Evolutionary conservation across 179 eudicot genomes (phyloP).

Genomic region (Spergularia azorica): DNA sequence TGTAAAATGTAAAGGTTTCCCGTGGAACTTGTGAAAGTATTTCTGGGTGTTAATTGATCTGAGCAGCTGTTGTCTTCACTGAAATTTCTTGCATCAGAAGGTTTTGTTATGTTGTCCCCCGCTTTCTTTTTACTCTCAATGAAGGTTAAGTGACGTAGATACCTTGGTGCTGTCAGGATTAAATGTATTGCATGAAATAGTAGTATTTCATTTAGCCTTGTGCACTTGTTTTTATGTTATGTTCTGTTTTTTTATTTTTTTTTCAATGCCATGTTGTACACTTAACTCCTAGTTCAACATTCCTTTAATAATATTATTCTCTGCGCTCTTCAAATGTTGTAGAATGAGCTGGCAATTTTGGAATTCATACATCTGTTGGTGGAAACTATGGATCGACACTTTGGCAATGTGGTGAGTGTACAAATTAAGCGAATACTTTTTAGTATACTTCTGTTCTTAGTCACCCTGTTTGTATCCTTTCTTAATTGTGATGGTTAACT

Average conservation of each 20-base stretch:
- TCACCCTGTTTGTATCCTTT: not conserved
- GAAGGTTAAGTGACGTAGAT: too few species aligned
- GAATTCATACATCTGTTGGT: constrained; percentile 93
- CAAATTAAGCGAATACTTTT: not conserved
- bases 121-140: too few species aligned
- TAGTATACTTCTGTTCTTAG: not conserved
- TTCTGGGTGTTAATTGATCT: too few species aligned
- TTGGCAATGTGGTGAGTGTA: constrained; percentile 88
- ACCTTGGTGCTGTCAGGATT: too few species aligned
- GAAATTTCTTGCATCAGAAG: too few species aligned
- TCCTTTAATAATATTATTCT: not conserved
- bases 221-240: not conserved
- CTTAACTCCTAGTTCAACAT: not conserved
- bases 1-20: too few species aligned
- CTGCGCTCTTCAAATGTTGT: constrained; percentile 14
- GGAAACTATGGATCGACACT: constrained; percentile 99
- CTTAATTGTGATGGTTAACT: constrained; percentile 9
- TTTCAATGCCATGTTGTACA: not conserved
- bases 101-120: too few species aligned
- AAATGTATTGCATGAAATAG: too few species aligned
- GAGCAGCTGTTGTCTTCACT: too few species aligned
- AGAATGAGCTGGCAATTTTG: constrained; percentile 96
- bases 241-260: not conserved
- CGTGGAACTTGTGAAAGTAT: too few species aligned
- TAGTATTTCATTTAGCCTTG: too few species aligned